Percentiles rank a stretch among this genome's conserved stretches.
Conservation (phyloP, 306 rosid species). For the Quercus suber region DNA sequence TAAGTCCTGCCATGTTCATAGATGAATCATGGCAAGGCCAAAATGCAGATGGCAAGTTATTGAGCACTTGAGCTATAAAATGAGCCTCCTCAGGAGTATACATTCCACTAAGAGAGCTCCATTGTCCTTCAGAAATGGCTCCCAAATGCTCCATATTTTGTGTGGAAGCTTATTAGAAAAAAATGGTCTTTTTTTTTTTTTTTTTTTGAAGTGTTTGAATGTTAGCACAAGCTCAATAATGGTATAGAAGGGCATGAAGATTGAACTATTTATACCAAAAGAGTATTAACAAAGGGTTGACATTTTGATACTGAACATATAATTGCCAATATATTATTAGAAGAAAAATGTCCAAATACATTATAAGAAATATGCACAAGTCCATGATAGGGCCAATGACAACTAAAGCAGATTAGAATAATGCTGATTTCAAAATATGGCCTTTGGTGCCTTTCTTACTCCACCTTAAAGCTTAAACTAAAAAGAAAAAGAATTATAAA, state of each 20-base stretch:
- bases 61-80: slow-evolving; percentile 36
- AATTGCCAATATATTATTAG: neutral
- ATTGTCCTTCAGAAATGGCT: slow-evolving; percentile 30
- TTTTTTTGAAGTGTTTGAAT: no score
- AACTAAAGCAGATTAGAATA: neutral
- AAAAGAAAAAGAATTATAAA: neutral
- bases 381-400: neutral
- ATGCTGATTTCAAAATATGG: neutral
- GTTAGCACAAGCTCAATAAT: neutral
- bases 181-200: no score
- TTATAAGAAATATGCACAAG: neutral
- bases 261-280: neutral
- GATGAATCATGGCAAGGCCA: slow-evolving; percentile 47
- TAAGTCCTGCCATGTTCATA: slow-evolving; percentile 21
- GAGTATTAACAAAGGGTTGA: neutral
- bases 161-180: neutral
- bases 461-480: neutral
- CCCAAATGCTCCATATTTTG: slow-evolving; percentile 37
- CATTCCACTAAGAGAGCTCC: slow-evolving; percentile 36
- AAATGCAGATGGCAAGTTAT: slow-evolving; percentile 43
- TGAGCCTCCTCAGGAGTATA: slow-evolving; percentile 34
- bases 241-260: neutral
- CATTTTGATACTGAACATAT: neutral
- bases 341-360: neutral
- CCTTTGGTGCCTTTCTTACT: neutral